A percentile compares a stretch with the other conserved stretches of the same genome.
Evolutionary conservation across 768 basidiomycete species (phyloP).

Genomic region (Boletus sp.): DNA sequence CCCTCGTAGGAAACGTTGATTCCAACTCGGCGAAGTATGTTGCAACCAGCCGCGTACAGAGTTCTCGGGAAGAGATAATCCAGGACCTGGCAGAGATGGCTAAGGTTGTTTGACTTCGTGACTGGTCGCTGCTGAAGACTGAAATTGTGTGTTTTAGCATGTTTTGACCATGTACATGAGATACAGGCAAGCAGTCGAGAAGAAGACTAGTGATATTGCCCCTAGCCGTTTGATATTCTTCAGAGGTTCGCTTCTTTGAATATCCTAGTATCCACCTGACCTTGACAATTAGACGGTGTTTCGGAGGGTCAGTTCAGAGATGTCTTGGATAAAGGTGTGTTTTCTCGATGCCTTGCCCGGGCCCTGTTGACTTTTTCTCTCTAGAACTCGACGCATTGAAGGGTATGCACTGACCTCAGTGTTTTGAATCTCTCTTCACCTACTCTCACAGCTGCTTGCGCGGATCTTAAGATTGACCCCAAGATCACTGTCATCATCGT

Average conservation of each 20-base stretch:
- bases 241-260: slow-evolving; percentile 44
- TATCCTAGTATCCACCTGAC: neutral
- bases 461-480: slow-evolving; percentile 51
- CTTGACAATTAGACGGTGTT: slow-evolving; percentile 42
- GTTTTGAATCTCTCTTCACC: slow-evolving; percentile 1
- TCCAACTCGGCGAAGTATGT: slow-evolving; percentile 70
- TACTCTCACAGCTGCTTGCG: slow-evolving; percentile 54
- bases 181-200: slow-evolving; percentile 56
- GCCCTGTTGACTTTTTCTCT: slow-evolving; percentile 1
- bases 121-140: slow-evolving; percentile 5
- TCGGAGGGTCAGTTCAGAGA: slow-evolving; percentile 53
- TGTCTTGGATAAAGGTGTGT: slow-evolving; percentile 52
- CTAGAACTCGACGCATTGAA: slow-evolving; percentile 59
- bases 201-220: slow-evolving; percentile 36
- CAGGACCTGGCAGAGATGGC: slow-evolving; percentile 66
- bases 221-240: slow-evolving; percentile 77
- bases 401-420: slow-evolving; percentile 37
- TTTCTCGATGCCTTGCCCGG: neutral
- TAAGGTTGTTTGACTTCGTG: slow-evolving; percentile 35
- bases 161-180: slow-evolving; percentile 54
- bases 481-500: slow-evolving; percentile 78
- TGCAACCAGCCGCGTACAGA: slow-evolving; percentile 60
- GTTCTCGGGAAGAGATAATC: slow-evolving; percentile 72
- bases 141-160: slow-evolving; percentile 35
- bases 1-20: slow-evolving; percentile 79